These are phyloP conservation scores for Tephrocybe sp. DNA, from an alignment of 768 basidiomycete genomes.

Conservation along the genomic window DNA sequence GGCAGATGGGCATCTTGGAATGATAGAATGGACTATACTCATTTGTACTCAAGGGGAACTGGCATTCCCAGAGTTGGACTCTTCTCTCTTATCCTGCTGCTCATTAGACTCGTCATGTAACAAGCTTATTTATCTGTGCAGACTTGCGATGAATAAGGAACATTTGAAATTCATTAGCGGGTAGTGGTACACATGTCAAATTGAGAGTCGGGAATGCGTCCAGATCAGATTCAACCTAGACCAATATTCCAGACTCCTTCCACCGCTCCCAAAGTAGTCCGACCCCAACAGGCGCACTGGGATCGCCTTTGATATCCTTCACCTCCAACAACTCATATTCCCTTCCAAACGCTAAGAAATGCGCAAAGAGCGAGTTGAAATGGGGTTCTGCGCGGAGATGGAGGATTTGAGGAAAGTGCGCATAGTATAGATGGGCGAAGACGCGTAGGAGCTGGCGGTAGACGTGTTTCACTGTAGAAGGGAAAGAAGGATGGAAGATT, in stretches of 20 bases:
- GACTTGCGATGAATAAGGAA: not conserved
- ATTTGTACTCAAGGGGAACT: conserved; percentile 1
- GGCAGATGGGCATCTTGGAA: conserved; percentile 81
- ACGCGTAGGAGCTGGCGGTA: conserved; percentile 96
- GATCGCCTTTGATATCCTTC: conserved; percentile 79
- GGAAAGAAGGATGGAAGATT: conserved; percentile 85
- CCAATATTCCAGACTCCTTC: conserved; percentile 78
- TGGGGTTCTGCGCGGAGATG: conserved; percentile 93
- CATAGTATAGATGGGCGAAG: conserved; percentile 96
- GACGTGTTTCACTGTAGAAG: conserved; percentile 87
- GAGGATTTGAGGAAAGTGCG: conserved; percentile 87
- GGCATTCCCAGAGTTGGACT: not conserved
- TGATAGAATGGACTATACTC: conserved; percentile 23
- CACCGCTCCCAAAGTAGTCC: conserved; percentile 86
- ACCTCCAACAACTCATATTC: conserved; percentile 91
- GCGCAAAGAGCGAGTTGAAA: conserved; percentile 96
- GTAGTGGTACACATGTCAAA: not conserved
- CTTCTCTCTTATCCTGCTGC: not conserved
- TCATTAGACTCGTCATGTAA: not conserved
- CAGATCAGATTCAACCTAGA: not conserved
- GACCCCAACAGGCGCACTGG: conserved; percentile 61
- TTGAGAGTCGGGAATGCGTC: not conserved
- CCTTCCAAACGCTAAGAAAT: conserved; percentile 93
- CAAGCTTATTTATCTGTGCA: no score
- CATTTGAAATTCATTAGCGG: not conserved